phyloP scores from a whole-genome alignment of 176 grass and related monocot genomes.

The Poa annua region DNA sequence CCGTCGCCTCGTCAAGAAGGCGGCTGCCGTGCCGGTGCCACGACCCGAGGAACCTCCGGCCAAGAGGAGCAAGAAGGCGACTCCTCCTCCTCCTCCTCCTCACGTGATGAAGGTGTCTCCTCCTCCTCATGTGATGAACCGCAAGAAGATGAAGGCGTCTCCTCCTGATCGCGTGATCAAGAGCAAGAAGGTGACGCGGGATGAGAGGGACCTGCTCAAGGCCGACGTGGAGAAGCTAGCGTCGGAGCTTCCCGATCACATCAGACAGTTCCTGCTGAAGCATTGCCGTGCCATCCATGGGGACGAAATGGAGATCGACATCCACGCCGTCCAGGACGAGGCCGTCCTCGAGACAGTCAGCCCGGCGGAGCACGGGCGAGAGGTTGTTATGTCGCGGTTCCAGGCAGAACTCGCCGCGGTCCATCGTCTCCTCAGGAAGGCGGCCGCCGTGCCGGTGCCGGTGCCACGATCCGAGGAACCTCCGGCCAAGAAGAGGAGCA shows the following conservation, averaged over 20 bases:
- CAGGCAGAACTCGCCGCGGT: conserved; percentile 7
- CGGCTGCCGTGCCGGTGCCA: no score
- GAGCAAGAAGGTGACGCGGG: background rate
- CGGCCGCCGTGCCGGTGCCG: background rate
- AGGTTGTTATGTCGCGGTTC: background rate
- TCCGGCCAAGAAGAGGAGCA: background rate
- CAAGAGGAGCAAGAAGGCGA: background rate
- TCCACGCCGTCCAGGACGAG: background rate
- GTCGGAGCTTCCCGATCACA: background rate
- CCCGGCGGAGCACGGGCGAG: no score
- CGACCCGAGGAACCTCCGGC: background rate
- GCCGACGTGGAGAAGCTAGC: background rate
- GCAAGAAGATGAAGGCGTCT: background rate
- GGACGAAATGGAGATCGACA: background rate
- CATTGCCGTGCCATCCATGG: background rate
- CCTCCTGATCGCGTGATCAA: no score
- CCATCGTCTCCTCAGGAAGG: background rate
- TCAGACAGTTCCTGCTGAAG: background rate
- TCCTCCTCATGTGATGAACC: no score
- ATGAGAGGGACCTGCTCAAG: background rate
- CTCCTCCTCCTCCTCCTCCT: background rate
- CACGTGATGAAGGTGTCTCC: no score
- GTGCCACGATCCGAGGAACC: background rate
- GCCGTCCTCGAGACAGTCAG: background rate
- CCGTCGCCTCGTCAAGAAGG: background rate